These are phyloP conservation scores for Euphorbia tirucalli DNA, from an alignment of 345 rosid genomes.

Conservation along the genomic window DNA sequence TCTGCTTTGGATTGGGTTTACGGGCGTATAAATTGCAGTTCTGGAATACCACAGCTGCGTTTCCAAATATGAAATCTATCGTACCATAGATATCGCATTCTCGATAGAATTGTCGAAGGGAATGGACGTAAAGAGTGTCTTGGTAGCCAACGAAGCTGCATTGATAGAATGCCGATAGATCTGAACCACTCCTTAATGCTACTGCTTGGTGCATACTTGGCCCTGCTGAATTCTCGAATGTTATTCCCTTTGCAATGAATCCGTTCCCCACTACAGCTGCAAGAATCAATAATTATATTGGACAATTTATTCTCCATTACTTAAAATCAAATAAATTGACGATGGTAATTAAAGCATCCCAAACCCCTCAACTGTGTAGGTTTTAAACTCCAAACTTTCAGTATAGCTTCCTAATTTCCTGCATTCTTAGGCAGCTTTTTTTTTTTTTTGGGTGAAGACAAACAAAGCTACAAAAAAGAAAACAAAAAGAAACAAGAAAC, in stretches of 20 bases:
- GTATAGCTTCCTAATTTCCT: too few species aligned
- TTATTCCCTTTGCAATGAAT: slow-evolving; percentile 78
- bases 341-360: too few species aligned
- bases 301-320: too few species aligned
- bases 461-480: too few species aligned
- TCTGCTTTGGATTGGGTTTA: slow-evolving; percentile 52
- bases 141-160: slow-evolving; percentile 77
- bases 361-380: too few species aligned
- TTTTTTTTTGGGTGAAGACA: too few species aligned
- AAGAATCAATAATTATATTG: too few species aligned
- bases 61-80: slow-evolving; percentile 66
- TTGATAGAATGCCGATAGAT: slow-evolving; percentile 63
- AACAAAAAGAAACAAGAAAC: too few species aligned
- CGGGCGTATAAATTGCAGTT: slow-evolving; percentile 69
- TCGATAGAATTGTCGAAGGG: slow-evolving; percentile 67
- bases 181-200: slow-evolving; percentile 65
- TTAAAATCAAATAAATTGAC: too few species aligned
- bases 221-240: slow-evolving; percentile 75
- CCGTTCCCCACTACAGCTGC: slow-evolving; percentile 65
- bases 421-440: too few species aligned
- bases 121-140: slow-evolving; percentile 73
- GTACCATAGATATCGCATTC: slow-evolving; percentile 80
- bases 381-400: too few species aligned
- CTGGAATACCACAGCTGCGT: slow-evolving; percentile 71
- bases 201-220: slow-evolving; percentile 86